Percentiles rank a stretch among this genome's conserved stretches.
Evolutionary conservation across 768 basidiomycete species (phyloP).

Genomic region (Hortiboletus campestris): DNA sequence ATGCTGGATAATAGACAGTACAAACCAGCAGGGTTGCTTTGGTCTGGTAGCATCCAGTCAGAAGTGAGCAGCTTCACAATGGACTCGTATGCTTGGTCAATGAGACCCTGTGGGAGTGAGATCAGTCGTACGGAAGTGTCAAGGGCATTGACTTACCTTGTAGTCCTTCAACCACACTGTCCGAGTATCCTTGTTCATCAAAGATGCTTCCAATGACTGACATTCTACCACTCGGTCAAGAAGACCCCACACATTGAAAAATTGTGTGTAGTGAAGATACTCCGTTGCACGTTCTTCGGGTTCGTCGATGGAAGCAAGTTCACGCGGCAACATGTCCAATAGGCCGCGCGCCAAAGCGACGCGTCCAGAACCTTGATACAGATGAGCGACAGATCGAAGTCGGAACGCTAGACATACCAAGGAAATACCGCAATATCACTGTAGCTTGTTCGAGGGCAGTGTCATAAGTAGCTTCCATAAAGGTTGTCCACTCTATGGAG

Average conservation of each 20-base stretch:
- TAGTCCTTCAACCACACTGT: slow-evolving; percentile 65
- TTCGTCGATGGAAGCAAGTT: slow-evolving; percentile 58
- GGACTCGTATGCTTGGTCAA: slow-evolving; percentile 63
- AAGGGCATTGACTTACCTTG: slow-evolving; percentile 37
- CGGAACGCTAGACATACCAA: slow-evolving; percentile 53
- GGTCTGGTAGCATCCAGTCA: slow-evolving; percentile 71
- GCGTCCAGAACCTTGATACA: slow-evolving; percentile 61
- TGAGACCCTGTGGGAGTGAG: slow-evolving; percentile 41
- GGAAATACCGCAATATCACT: slow-evolving; percentile 84
- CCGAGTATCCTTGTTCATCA: slow-evolving; percentile 58
- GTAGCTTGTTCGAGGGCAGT: slow-evolving; percentile 86
- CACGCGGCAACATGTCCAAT: slow-evolving; percentile 58
- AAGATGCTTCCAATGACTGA: slow-evolving; percentile 53
- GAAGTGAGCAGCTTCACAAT: slow-evolving; percentile 70
- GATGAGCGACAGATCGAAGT: not conserved
- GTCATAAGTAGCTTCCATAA: slow-evolving; percentile 66
- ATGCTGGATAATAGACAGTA: not conserved
- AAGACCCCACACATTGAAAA: slow-evolving; percentile 73
- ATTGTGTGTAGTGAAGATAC: slow-evolving; percentile 76
- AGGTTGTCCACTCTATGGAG: slow-evolving; percentile 92
- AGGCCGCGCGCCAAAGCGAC: slow-evolving; percentile 63
- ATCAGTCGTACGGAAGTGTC: not conserved
- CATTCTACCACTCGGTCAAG: slow-evolving; percentile 61
- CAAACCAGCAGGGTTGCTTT: slow-evolving; percentile 40
- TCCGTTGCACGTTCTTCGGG: slow-evolving; percentile 73